Conservation (phyloP, 2,329 filamentous ascomycete species). For the Neonectria sp. region DNA sequence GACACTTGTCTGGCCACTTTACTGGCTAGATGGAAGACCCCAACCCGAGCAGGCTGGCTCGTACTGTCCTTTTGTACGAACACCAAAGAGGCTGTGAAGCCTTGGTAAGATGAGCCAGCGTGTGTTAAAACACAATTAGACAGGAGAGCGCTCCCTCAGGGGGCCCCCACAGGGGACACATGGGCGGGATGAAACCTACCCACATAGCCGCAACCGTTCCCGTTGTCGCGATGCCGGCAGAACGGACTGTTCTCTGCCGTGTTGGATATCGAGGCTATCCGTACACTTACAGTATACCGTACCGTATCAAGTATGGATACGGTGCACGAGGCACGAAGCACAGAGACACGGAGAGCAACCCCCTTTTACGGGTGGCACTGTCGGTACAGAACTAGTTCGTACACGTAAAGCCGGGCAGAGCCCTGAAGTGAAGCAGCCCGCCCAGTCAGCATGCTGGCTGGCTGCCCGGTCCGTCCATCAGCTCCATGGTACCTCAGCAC, state of each 20-base stretch:
- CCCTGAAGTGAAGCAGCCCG: background rate
- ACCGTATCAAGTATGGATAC: background rate
- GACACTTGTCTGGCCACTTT: conserved; percentile 11
- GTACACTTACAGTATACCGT: background rate
- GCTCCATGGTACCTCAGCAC: background rate
- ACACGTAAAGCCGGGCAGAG: background rate
- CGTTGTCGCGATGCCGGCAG: background rate
- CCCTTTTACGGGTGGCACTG: too few species aligned
- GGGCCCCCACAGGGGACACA: too few species aligned
- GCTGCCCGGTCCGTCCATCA: background rate
- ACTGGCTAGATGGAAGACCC: background rate
- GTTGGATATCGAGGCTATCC: too few species aligned
- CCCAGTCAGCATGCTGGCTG: background rate
- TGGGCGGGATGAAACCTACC: too few species aligned
- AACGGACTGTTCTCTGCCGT: background rate
- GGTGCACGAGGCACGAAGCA: background rate
- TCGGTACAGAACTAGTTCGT: too few species aligned
- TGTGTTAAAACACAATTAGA: background rate
- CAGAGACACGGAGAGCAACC: background rate
- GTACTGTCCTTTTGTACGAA: background rate
- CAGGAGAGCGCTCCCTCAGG: too few species aligned
- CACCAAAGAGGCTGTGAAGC: background rate
- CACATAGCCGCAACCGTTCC: background rate
- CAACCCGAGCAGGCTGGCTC: background rate
- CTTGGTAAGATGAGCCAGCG: background rate